These are phyloP conservation scores for Hansfordia pulvinata DNA, from an alignment of 2,329 filamentous ascomycete genomes.

Conservation along the genomic window DNA sequence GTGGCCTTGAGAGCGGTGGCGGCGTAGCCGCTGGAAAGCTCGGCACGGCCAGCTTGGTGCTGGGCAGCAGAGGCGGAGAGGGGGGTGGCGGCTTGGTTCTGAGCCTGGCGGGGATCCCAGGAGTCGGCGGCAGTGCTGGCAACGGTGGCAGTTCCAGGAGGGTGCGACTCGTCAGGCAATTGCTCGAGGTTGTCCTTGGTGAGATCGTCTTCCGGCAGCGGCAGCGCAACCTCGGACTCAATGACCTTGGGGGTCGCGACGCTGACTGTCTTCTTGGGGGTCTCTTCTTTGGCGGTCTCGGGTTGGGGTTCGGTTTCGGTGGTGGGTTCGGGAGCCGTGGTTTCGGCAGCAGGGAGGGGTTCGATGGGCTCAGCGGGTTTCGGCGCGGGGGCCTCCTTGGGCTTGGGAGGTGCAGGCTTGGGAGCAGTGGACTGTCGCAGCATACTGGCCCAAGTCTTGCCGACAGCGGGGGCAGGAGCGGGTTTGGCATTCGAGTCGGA, in stretches of 20 bases:
- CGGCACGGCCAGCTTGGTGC: slow-evolving; percentile 42
- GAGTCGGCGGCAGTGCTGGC: slow-evolving; percentile 85
- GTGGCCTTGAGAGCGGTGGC: slow-evolving; percentile 73
- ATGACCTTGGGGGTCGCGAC: slow-evolving; percentile 24
- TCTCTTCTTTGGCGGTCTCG: slow-evolving; percentile 14
- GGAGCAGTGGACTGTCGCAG: slow-evolving; percentile 45
- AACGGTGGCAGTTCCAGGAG: slow-evolving; percentile 66
- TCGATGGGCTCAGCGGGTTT: slow-evolving; percentile 33
- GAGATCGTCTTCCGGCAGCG: slow-evolving; percentile 66
- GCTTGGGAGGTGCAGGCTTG: slow-evolving; percentile 44
- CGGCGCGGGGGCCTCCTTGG: slow-evolving; percentile 32
- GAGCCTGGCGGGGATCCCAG: slow-evolving; percentile 54
- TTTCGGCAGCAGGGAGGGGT: slow-evolving; percentile 28
- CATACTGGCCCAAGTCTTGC: slow-evolving; percentile 66
- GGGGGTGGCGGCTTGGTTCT: slow-evolving; percentile 47
- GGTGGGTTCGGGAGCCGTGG: slow-evolving; percentile 17
- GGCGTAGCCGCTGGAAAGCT: slow-evolving; percentile 61
- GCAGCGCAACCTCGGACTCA: slow-evolving; percentile 41
- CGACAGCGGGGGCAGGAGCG: slow-evolving; percentile 19
- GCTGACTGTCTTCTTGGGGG: slow-evolving; percentile 17
- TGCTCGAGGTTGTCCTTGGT: slow-evolving; percentile 90
- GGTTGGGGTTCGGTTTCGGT: slow-evolving; percentile 21
- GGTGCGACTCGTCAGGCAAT: slow-evolving; percentile 67
- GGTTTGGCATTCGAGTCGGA: slow-evolving; percentile 21
- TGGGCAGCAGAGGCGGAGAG: slow-evolving; percentile 50